A percentile compares a stretch with the other conserved stretches of the same genome.
phyloP scores from a whole-genome alignment of 495 filamentous ascomycete species.

The Penicillium subrubescens region DNA sequence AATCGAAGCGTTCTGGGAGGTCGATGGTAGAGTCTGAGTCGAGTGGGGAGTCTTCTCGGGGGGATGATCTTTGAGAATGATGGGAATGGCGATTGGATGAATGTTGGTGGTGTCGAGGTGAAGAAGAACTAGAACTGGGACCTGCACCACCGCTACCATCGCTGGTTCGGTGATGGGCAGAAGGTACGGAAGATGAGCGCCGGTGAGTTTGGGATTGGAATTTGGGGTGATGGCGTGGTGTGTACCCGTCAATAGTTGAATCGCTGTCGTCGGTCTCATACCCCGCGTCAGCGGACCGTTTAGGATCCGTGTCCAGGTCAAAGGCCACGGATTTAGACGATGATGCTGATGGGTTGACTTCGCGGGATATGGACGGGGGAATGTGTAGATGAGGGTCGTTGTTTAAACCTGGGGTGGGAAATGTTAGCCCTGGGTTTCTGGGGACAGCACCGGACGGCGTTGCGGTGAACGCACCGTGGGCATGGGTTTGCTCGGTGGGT shows the following conservation, averaged over 20 bases:
- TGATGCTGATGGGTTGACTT: constrained; percentile 32
- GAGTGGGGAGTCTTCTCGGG: constrained; percentile 23
- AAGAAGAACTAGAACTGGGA: neutral
- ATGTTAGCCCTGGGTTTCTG: constrained; percentile 12
- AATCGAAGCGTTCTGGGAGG: constrained; percentile 68
- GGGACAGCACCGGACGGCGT: constrained; percentile 15
- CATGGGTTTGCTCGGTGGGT: constrained; percentile 39
- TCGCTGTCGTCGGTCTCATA: constrained; percentile 51
- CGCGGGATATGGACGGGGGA: constrained; percentile 10
- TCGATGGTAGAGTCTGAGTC: constrained; percentile 53
- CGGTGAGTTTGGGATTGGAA: constrained; percentile 29
- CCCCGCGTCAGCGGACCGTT: constrained; percentile 24
- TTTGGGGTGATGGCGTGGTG: constrained; percentile 18
- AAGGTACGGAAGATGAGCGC: constrained; percentile 32
- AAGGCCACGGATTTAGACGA: constrained; percentile 42
- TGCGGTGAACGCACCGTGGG: constrained; percentile 47
- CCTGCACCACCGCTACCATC: neutral
- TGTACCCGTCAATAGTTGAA: constrained; percentile 33
- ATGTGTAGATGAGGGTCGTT: neutral
- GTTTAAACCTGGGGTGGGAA: constrained; percentile 29
- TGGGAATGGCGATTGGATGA: constrained; percentile 10
- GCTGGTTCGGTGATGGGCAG: constrained; percentile 13
- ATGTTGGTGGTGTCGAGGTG: constrained; percentile 5
- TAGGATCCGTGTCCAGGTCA: constrained; percentile 27
- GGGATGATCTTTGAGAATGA: constrained; percentile 10